Evolutionary conservation across 1,284 basidiomycete genomes (phyloP), one percentile per base, ranked within the genome.

Genomic region (Ustilago nuda): DNA sequence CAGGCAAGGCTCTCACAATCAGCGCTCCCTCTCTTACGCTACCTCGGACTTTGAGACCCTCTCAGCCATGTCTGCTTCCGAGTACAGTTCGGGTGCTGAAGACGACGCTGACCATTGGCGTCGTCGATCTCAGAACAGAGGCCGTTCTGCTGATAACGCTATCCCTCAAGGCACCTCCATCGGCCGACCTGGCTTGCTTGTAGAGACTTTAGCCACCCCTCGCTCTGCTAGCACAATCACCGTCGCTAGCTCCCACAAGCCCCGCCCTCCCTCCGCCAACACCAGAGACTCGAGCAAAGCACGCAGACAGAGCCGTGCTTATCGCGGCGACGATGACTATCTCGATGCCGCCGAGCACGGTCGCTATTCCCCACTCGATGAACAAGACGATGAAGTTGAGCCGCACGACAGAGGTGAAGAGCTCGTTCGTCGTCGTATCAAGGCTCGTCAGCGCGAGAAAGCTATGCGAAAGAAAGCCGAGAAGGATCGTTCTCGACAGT

Each of bases 401-500:
- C 84, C 86, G 11, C 81, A 85, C 39, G 89, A 90, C 78, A 84
- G 89, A 32, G 89, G 89, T 8, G 89, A 89, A 66, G 88, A 88
- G 74, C 87, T 90, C 9, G 88, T 90, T 62, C 84, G 88, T 41
- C 85, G 87, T 46, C 81, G 89, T 33, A 88, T 88, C 84, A 87
- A 87, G 70, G 88, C 89, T 60, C 81, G 89, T 15, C 82, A 85
- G 61, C 68, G 80, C 35, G 83, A 86, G 51, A 85, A 85, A 68
- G 82, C 76, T 8, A 27, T 66, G 52, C 71, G 74, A 32, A 84
- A 80, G 61, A 82, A 83, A 61, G 86, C 86, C 66, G 84, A 86
- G 58, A 85, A 85, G 46, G 69, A 74, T 30, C 63, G 72, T 23
- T 65, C 55, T 4, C 66, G 68, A 45, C 69, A 68, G 58, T 69